These are phyloP conservation scores for Sungouiella thailandica DNA, from an alignment of 805 yeast species.

Conservation along the genomic window DNA sequence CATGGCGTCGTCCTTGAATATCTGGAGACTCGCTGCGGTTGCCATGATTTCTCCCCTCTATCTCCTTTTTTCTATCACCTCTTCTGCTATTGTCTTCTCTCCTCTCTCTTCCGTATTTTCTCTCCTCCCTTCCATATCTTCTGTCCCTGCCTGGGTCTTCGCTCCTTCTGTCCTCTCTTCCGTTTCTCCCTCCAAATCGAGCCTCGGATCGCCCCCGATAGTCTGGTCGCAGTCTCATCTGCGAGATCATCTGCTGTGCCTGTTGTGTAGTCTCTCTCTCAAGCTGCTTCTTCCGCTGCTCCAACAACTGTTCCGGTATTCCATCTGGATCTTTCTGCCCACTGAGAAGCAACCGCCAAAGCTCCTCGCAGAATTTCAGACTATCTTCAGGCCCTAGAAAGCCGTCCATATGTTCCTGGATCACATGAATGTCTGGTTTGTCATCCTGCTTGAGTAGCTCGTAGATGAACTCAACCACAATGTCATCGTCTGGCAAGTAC, in stretches of 20 bases:
- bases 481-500: constrained; percentile 48
- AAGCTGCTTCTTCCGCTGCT: constrained; percentile 15
- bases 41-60: no score
- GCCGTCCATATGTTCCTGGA: constrained; percentile 41
- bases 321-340: constrained; percentile 45
- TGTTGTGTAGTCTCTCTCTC: constrained; percentile 2
- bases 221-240: constrained; percentile 5
- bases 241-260: constrained; percentile 1
- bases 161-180: neutral
- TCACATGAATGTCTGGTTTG: constrained; percentile 33
- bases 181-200: neutral
- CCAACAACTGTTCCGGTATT: constrained; percentile 33
- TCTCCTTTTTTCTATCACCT: no score
- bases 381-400: constrained; percentile 41
- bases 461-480: constrained; percentile 39
- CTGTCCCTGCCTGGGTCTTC: neutral
- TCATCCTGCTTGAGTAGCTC: constrained; percentile 34
- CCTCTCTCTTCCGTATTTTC: no score
- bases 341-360: constrained; percentile 42
- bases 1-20: no score
- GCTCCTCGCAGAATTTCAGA: constrained; percentile 30
- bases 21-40: no score
- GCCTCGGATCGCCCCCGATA: no score
- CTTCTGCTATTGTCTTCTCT: neutral
- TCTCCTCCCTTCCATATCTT: neutral